Conservation (phyloP, 2,329 filamentous ascomycete species). For the Beauveria sp. region DNA sequence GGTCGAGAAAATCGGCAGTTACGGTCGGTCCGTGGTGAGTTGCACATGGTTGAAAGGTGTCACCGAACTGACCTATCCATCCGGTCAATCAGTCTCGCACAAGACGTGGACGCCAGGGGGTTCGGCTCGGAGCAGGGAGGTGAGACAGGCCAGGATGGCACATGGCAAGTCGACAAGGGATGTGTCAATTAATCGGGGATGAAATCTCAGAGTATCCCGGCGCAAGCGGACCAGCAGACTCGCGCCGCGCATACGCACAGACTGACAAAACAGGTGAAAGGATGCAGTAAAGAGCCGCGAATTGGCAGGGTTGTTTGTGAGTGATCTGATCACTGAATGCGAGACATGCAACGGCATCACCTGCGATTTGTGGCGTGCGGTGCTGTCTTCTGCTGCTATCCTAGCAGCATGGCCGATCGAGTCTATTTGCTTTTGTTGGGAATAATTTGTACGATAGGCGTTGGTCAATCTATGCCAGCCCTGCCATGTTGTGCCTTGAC, state of each 20-base stretch:
- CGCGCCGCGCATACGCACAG: neutral
- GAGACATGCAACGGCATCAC: neutral
- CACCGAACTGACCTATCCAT: neutral
- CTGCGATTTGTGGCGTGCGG: neutral
- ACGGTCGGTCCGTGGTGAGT: neutral
- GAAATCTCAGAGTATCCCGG: neutral
- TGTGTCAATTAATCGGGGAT: conserved; percentile 1
- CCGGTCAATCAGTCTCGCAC: neutral
- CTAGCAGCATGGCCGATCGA: neutral
- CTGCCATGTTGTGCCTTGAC: neutral
- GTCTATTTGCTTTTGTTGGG: neutral
- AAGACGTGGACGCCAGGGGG: neutral
- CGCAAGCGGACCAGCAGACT: neutral
- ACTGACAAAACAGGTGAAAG: neutral
- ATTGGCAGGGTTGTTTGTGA: neutral
- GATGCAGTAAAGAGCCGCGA: neutral
- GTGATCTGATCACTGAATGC: neutral
- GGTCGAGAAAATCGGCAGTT: neutral
- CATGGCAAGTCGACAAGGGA: neutral
- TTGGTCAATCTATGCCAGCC: neutral
- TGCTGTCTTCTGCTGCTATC: neutral
- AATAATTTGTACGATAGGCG: neutral
- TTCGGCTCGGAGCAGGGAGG: neutral
- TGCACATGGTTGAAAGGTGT: neutral
- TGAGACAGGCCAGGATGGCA: neutral